These are phyloP conservation scores for Fusarium scirpi DNA, from an alignment of 2,329 filamentous ascomycete species.

Conservation along the genomic window DNA sequence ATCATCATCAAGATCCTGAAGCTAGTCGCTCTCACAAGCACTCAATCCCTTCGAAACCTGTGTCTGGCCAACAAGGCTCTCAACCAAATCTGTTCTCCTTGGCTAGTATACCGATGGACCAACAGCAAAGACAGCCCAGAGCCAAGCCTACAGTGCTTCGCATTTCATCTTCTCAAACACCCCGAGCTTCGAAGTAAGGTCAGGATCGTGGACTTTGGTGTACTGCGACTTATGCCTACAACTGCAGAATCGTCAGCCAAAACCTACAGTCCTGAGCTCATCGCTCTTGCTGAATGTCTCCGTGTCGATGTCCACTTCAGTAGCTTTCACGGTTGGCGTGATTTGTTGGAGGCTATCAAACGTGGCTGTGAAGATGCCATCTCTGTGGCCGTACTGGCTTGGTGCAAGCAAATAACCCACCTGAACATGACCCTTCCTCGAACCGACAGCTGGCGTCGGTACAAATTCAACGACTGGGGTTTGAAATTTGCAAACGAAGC, in stretches of 20 bases:
- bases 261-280: neutral
- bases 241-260: too few relatives aligned
- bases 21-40: too few relatives aligned
- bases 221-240: neutral
- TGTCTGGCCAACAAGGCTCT: neutral
- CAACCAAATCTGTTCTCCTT: too few relatives aligned
- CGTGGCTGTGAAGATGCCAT: neutral
- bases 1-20: too few relatives aligned
- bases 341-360: neutral
- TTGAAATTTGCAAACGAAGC: too few relatives aligned
- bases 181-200: neutral
- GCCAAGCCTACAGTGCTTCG: neutral
- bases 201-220: neutral
- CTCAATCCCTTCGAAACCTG: neutral
- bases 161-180: neutral
- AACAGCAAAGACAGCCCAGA: neutral
- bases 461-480: too few relatives aligned
- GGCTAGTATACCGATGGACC: neutral
- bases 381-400: neutral
- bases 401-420: neutral
- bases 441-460: too few relatives aligned
- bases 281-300: neutral
- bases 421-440: neutral
- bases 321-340: too few relatives aligned
- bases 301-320: neutral